Base-by-base conservation (phyloP, 331 rosid species). In the Rosa hybrid region DNA sequence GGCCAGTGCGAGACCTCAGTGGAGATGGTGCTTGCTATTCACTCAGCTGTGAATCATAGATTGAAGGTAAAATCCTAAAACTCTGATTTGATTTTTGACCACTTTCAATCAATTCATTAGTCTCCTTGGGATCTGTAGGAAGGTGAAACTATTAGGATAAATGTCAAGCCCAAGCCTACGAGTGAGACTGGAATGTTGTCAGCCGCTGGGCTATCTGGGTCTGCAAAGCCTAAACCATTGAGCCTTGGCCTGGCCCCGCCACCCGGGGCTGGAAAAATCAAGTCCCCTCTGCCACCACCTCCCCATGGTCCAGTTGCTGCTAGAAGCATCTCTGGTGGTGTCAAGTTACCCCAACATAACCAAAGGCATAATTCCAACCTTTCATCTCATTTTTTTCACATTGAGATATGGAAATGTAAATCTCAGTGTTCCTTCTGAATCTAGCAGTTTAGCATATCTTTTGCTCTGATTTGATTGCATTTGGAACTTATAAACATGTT, bases 271-370 rank as follows among this genome's bases (percentile, higher is more conserved):
- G 92, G 88, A 63, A 95, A 91, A 86, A 87, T 89, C 75, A 90
- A 97, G 87, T 85, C 98, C 80, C 92, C 97, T 10, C 94, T 93
- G 71, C 99, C 97, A 53, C 99, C 94, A 45, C 99, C 99, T 48
- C 94, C 99, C 7, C 90, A 95, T 80, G 98, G 93, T 81, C 98
- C 97, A 13, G 94, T 84, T 78, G 91, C 90, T 76, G 86, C 89
- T 38, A 90, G 97, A 81, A 86, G 83, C 75, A 81, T 81, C 53
- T 84, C 97, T 72, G 78, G 86, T 74, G 88, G 48, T 77, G 69
- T 69, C 63, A 87, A 81, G 79, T 89, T 89, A 68, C 68, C 87
- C 6, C 68, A 81, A 10, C 94, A 92, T 67, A 83, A 78, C 62
- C 80, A 13, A 48, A 82, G 85, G 72, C 89, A 77, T n/a, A 59